These are phyloP conservation scores for Rugonectria rugulosa DNA, from an alignment of 2,329 filamentous ascomycete genomes.

Conservation along the genomic window DNA sequence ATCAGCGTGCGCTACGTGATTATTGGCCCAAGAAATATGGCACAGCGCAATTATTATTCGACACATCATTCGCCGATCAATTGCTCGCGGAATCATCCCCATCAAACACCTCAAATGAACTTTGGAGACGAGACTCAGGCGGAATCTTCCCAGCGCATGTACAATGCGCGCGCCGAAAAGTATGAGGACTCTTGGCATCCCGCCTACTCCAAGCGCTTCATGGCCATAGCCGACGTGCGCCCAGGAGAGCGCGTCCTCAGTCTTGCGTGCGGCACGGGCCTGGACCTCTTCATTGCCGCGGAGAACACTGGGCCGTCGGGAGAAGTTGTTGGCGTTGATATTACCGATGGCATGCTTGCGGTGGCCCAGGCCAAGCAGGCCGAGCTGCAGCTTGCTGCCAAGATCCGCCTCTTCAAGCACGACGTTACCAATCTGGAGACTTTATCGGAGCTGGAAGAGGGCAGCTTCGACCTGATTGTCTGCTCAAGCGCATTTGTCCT, in stretches of 20 bases:
- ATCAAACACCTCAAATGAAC: no score
- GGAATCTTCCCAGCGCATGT: slow-evolving; percentile 40
- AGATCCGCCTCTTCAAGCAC: slow-evolving; percentile 38
- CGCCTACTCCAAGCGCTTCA: slow-evolving; percentile 41
- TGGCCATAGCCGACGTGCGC: slow-evolving; percentile 34
- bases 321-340: slow-evolving; percentile 42
- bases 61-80: no score
- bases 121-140: slow-evolving; percentile 24
- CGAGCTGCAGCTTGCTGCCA: slow-evolving; percentile 21
- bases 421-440: slow-evolving; percentile 39
- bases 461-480: slow-evolving; percentile 42
- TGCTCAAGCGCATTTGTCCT: slow-evolving; percentile 47
- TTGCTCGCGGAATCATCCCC: no score
- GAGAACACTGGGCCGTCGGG: slow-evolving; percentile 37
- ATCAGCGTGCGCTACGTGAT: no score
- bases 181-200: slow-evolving; percentile 47
- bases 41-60: no score
- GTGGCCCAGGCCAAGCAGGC: slow-evolving; percentile 35
- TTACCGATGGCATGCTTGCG: slow-evolving; percentile 42
- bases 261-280: slow-evolving; percentile 47
- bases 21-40: no score
- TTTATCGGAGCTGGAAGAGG: slow-evolving; percentile 28
- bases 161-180: slow-evolving; percentile 39
- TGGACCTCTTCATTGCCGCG: slow-evolving; percentile 42
- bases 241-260: slow-evolving; percentile 40